A percentile compares a stretch with the other conserved stretches of the same genome.
Conservation (phyloP, 179 eudicot species). For the Beta macrorhiza region DNA sequence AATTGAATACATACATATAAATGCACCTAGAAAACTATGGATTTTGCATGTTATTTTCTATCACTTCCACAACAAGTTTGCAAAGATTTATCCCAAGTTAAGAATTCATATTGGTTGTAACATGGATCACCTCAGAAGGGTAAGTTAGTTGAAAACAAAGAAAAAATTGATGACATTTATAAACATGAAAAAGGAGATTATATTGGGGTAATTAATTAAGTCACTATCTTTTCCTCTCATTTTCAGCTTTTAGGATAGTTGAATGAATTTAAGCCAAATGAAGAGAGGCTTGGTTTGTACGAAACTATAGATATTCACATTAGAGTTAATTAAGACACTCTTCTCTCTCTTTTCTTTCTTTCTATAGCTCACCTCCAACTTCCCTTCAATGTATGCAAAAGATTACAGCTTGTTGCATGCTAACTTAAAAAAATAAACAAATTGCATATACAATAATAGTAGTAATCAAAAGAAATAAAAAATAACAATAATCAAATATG, state of each 20-base stretch:
- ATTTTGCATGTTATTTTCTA: neutral
- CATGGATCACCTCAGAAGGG: neutral
- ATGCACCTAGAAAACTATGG: neutral
- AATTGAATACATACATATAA: neutral
- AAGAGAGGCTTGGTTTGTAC: conserved; percentile 2
- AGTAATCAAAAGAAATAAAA: neutral
- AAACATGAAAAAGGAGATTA: conserved; percentile 4
- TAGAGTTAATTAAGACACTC: neutral
- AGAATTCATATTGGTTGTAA: neutral
- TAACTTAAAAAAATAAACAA: conserved; percentile 10
- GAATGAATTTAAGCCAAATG: neutral
- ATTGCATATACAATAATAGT: neutral
- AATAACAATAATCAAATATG: neutral
- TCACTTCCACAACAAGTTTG: neutral
- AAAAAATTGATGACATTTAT: neutral
- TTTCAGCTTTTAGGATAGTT: conserved; percentile 16
- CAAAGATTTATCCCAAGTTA: neutral
- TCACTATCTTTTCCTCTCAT: conserved; percentile 20
- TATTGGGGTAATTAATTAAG: neutral
- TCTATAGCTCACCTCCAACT: neutral
- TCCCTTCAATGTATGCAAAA: neutral
- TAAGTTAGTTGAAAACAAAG: neutral
- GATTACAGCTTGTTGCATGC: neutral
- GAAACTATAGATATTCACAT: conserved; percentile 4
- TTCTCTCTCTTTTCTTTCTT: neutral